phyloP scores from a whole-genome alignment of 805 yeast species.

The Sugiyamaella floridensis region DNA sequence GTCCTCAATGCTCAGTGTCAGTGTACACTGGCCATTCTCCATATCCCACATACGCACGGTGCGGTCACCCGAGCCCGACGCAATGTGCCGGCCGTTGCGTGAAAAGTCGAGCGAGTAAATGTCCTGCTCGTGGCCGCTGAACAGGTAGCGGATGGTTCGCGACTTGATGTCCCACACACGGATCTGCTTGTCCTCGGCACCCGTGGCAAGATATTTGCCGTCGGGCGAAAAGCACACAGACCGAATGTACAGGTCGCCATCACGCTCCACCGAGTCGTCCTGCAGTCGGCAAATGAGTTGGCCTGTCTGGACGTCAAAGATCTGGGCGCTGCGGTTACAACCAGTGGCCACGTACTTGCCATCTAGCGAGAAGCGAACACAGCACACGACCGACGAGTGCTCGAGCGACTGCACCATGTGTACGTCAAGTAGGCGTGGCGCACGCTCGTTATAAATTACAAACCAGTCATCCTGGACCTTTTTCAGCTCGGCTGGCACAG shows the following conservation, averaged over 20 bases:
- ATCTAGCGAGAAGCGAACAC: conserved; percentile 86
- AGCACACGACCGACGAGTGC: conserved; percentile 93
- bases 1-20: conserved; percentile 87
- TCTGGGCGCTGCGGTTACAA: conserved; percentile 92
- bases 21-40: conserved; percentile 78
- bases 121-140: conserved; percentile 93
- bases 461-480: conserved; percentile 81
- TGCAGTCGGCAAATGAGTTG: conserved; percentile 77
- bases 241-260: conserved; percentile 84
- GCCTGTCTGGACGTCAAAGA: conserved; percentile 87
- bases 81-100: conserved; percentile 88
- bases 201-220: conserved; percentile 87
- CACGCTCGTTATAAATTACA: conserved; percentile 83
- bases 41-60: conserved; percentile 96
- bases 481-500: conserved; percentile 68
- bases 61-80: conserved; percentile 93
- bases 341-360: conserved; percentile 95
- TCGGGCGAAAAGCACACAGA: conserved; percentile 96
- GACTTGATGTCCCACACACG: conserved; percentile 93
- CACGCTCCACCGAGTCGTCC: conserved; percentile 68
- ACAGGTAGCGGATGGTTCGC: conserved; percentile 73
- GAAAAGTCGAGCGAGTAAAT: conserved; percentile 91
- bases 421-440: conserved; percentile 69
- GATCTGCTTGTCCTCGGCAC: conserved; percentile 68
- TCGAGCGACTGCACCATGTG: conserved; percentile 84